phyloP scores from a whole-genome alignment of 2,329 filamentous ascomycete genomes.

The Penicillium sp. region DNA sequence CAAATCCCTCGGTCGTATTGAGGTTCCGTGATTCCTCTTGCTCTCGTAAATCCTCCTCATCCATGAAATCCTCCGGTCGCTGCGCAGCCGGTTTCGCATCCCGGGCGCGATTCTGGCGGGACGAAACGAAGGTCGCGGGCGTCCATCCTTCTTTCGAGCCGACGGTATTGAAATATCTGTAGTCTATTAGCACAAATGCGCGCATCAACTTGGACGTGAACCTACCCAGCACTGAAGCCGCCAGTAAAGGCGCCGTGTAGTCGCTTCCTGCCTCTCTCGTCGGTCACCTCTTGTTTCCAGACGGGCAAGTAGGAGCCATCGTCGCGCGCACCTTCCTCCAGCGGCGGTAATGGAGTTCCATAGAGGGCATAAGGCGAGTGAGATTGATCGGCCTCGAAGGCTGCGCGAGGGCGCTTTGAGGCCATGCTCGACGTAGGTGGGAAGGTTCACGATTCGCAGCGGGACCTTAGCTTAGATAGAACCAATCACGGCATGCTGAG shows the following conservation, averaged over 20 bases:
- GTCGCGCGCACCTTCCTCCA: slow-evolving; percentile 75
- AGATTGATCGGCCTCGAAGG: slow-evolving; percentile 73
- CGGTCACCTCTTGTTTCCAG: slow-evolving; percentile 98
- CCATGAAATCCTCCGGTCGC: slow-evolving; percentile 91
- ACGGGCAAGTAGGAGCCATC: slow-evolving; percentile 89
- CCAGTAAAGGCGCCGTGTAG: slow-evolving; percentile 96
- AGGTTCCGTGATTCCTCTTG: slow-evolving; percentile 75
- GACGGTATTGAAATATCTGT: slow-evolving; percentile 94
- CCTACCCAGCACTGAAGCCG: slow-evolving; percentile 92
- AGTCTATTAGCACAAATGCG: slow-evolving; percentile 13
- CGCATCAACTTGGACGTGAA: neutral
- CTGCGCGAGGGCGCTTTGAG: slow-evolving; percentile 71
- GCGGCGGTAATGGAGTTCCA: slow-evolving; percentile 79
- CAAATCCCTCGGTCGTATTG: slow-evolving; percentile 71
- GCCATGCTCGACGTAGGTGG: slow-evolving; percentile 10
- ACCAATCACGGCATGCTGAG: slow-evolving; percentile 60
- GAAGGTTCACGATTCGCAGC: slow-evolving; percentile 8
- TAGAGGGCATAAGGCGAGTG: slow-evolving; percentile 74
- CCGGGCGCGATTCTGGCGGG: slow-evolving; percentile 74
- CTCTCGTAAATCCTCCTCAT: slow-evolving; percentile 90
- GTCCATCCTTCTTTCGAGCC: slow-evolving; percentile 98
- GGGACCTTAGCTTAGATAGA: slow-evolving; percentile 31
- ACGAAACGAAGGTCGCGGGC: slow-evolving; percentile 88
- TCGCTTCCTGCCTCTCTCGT: slow-evolving; percentile 85
- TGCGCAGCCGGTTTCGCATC: slow-evolving; percentile 60